phyloP scores from a whole-genome alignment of 768 basidiomycete genomes.

The Boletus vinaceobasis region DNA sequence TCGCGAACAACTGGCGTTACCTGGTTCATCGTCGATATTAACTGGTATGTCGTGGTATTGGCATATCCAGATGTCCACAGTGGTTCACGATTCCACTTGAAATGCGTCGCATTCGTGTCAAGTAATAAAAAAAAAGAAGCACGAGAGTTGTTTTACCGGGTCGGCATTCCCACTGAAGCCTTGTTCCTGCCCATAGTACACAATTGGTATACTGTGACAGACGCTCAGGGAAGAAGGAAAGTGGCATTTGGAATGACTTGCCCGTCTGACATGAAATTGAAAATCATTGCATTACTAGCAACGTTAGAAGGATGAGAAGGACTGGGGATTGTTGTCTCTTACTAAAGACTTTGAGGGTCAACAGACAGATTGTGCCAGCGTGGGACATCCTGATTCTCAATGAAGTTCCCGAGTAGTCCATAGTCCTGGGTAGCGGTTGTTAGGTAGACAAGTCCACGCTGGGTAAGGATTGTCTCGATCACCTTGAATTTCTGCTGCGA shows the following conservation, averaged over 20 bases:
- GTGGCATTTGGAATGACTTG: slow-evolving; percentile 4
- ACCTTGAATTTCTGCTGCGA: slow-evolving; percentile 53
- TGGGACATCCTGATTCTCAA: slow-evolving; percentile 76
- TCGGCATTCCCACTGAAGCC: slow-evolving; percentile 59
- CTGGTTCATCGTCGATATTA: slow-evolving; percentile 60
- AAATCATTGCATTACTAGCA: slow-evolving; percentile 66
- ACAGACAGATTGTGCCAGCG: slow-evolving; percentile 72
- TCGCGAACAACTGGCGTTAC: slow-evolving; percentile 26
- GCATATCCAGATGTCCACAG: slow-evolving; percentile 68
- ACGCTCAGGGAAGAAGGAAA: neutral
- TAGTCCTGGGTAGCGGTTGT: slow-evolving; percentile 17
- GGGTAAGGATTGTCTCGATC: neutral
- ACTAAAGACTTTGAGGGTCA: slow-evolving; percentile 71
- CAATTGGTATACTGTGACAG: slow-evolving; percentile 58
- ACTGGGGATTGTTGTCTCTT: slow-evolving; percentile 18
- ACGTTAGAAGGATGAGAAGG: slow-evolving; percentile 10
- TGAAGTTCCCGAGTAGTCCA: slow-evolving; percentile 62
- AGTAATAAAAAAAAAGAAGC: too few species aligned
- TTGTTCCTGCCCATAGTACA: slow-evolving; percentile 83
- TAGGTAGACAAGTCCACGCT: neutral
- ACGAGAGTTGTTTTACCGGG: slow-evolving; percentile 44
- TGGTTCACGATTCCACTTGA: slow-evolving; percentile 69
- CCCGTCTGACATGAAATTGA: slow-evolving; percentile 76
- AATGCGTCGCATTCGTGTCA: slow-evolving; percentile 2
- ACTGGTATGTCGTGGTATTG: slow-evolving; percentile 53